Evolutionary conservation across 345 rosid species (phyloP), one percentile per base, ranked within the genome.

Genomic region (Dimocarpus longan): DNA sequence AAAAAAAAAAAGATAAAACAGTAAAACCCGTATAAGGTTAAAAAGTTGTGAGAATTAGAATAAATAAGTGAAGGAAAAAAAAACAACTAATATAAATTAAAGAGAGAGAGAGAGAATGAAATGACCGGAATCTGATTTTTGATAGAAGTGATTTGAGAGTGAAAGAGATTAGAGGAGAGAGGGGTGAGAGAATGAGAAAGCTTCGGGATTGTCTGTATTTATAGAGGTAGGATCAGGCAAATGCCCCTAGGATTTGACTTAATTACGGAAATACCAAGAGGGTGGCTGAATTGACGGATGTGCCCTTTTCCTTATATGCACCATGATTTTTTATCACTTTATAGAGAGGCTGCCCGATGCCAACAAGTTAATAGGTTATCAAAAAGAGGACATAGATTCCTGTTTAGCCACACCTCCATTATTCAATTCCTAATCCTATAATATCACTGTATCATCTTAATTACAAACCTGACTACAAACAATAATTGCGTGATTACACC

Each of bases 151-250:
- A 62, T 39, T 22, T 15, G 16, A 44, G 24, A 22, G 63, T 13
- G 16, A 11, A 2, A 5, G 71, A 5, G n/a, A 7, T 54, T 39
- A 6, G 26, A 66, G 21, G 24, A 18, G 16, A 0, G 57, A 67
- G 37, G 8, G 48, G 3, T 5, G 4, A 10, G 24, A 69, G 56
- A 66, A 0, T 15, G 77, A 19, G 7, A 78, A 26, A 9, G n/a
- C n/a, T n/a, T n/a, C n/a, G n/a, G n/a, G 59, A 40, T 63, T 81
- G 79, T 18, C 56, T 4, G 18, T 40, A 88, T 89, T 71, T 89
- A 89, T 89, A 89, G 85, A 46, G 74, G 42, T 22, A 0, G 6
- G 26, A 1, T 8, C 2, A 0, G 46, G 15, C 48, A 42, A 77
- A 71, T 74, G 32, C 86, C 88, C 90, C 76, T 42, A 0, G 0